Conservation (phyloP, 306 rosid species). For the Carpinus fangiana region DNA sequence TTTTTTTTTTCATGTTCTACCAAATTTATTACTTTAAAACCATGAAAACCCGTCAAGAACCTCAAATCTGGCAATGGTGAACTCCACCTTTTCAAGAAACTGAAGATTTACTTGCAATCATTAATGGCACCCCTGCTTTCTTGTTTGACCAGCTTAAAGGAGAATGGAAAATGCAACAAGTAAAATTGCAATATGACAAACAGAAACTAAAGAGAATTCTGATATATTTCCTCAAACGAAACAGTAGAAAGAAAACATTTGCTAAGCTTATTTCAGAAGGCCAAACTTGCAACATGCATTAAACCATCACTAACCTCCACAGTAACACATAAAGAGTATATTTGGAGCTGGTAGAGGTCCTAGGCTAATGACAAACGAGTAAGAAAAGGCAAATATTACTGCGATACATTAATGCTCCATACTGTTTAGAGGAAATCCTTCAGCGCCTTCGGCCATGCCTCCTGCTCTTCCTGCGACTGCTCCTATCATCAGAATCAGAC, state of each 20-base stretch:
- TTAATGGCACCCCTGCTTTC: background rate
- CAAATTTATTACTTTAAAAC: conserved; percentile 1
- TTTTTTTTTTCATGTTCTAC: background rate
- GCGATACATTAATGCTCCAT: conserved; percentile 8
- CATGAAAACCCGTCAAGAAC: background rate
- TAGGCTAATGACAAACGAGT: background rate
- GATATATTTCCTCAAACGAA: conserved; percentile 19
- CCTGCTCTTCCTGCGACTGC: conserved; percentile 66
- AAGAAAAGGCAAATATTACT: background rate
- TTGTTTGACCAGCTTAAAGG: background rate
- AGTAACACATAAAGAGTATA: background rate
- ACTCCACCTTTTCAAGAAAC: background rate
- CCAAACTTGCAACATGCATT: conserved; percentile 19
- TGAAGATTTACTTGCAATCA: background rate
- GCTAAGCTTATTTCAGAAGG: conserved; percentile 33
- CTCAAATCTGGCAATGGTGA: background rate
- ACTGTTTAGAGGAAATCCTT: background rate
- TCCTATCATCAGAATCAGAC: conserved; percentile 73
- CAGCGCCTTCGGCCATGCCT: conserved; percentile 57
- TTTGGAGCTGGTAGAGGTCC: conserved; percentile 3
- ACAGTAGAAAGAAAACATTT: conserved; percentile 9
- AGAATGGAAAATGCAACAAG: background rate
- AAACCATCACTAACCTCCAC: conserved; percentile 9
- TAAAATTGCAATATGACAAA: conserved; percentile 12
- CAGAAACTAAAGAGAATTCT: conserved; percentile 17